Percentiles rank a stretch among this genome's conserved stretches.
Evolutionary conservation across 768 basidiomycete genomes (phyloP).

Genomic region (Cystoderma amianthinum): DNA sequence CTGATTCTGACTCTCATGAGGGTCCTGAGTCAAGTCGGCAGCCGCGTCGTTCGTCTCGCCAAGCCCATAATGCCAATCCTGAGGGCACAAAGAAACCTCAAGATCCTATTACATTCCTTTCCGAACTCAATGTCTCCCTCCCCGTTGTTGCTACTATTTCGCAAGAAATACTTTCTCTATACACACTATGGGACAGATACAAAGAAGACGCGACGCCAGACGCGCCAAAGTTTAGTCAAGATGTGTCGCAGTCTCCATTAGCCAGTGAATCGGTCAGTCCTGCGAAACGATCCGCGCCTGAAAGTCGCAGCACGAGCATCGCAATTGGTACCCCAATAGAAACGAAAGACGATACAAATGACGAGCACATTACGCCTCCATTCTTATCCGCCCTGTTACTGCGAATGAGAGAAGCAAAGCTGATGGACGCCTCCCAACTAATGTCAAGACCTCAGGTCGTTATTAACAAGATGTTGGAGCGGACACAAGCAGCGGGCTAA

Average conservation of each 20-base stretch:
- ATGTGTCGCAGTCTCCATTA: conserved; percentile 19
- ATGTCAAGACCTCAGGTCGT: conserved; percentile 18
- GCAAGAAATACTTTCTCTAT: conserved; percentile 87
- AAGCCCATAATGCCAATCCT: conserved; percentile 20
- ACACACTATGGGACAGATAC: conserved; percentile 84
- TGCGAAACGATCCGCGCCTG: conserved; percentile 17
- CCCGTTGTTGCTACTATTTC: conserved; percentile 76
- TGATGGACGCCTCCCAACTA: conserved; percentile 41
- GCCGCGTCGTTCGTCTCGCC: conserved; percentile 52
- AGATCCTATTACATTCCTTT: conserved; percentile 78
- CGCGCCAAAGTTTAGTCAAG: conserved; percentile 15
- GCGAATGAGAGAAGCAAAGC: conserved; percentile 60
- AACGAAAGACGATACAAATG: conserved; percentile 14
- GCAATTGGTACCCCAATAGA: conserved; percentile 3
- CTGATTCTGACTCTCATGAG: not conserved
- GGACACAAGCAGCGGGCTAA: conserved; percentile 58
- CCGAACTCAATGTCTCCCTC: conserved; percentile 80
- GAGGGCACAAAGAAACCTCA: conserved; percentile 33
- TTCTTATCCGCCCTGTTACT: conserved; percentile 50
- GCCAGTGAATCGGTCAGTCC: conserved; percentile 15
- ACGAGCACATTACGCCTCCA: conserved; percentile 45
- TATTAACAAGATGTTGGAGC: conserved; percentile 69
- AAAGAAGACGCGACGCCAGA: conserved; percentile 51
- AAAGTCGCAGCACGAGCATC: conserved; percentile 13
- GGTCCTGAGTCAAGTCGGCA: not conserved